Evolutionary conservation across 2,329 filamentous ascomycete species (phyloP), one percentile per base, ranked within the genome.

Genomic region (Colletotrichum liaoningense): DNA sequence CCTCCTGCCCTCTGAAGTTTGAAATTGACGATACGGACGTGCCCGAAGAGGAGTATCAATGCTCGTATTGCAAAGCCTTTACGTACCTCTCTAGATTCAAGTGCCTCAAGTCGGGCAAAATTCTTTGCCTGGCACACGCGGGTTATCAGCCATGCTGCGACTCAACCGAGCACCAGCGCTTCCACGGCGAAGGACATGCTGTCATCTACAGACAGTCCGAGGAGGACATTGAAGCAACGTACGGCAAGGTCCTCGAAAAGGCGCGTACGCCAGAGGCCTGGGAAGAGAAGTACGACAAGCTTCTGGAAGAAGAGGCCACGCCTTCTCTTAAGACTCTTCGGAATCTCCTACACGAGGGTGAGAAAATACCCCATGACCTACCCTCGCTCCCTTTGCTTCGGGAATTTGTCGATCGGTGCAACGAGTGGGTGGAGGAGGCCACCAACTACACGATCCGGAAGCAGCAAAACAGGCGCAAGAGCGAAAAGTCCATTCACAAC

Each of bases 401-500:
- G 83, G 90, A 93, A 77, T 99, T 97, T 85, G 97, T 99, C 81
- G 95, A 98, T 78, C 93, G 94, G 79, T 98, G 97, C 86, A 97
- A 98, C 83, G 95, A 97, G 81, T 98, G 97, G 94, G 95, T 98
- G 75, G 97, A 98, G 79, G 96, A 98, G 84, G 97, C 97, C 76
- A 97, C 94, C 79, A 95, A 94, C 80, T 99, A 97, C 86, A 98
- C 95, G 79, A 95, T 97, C 72, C 94, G 97, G 78, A 99, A 99
- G 86, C 96, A 98, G 85, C 96, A 98, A 84, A 97, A 97, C 80
- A 93, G 97, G 75, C 94, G 96, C 74, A 98, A 98, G 84, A 97
- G 93, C 82, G 96, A 98, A 79, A 97, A 95, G 80, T 90, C 90
- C 57, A 97, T 93, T 91, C 93, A 95, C 76, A 93, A 91, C 78